Percentiles rank a stretch among this genome's conserved stretches.
These are phyloP conservation scores for Mortierella alpina DNA, from an alignment of 192 early-diverging fungal genomes.

Conservation along the genomic window DNA sequence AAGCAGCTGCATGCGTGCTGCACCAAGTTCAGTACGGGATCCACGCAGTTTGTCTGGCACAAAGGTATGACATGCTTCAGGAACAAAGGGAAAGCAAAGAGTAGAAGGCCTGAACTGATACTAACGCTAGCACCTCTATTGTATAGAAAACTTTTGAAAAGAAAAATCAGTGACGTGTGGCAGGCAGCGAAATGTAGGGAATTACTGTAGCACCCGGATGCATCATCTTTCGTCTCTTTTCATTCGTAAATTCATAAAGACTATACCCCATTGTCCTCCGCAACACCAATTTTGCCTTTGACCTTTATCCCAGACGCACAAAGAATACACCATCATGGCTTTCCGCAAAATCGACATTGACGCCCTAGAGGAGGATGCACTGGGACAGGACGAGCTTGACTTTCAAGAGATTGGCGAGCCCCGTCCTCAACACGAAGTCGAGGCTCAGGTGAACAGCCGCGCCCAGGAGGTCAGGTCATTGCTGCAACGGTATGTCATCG, in stretches of 20 bases:
- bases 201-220: no score
- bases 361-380: constrained; percentile 53
- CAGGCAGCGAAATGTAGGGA: no score
- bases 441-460: constrained; percentile 65
- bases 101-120: not conserved
- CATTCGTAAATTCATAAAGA: no score
- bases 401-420: constrained; percentile 55
- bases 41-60: constrained; percentile 38
- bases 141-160: constrained; percentile 40
- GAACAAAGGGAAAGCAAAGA: constrained; percentile 1
- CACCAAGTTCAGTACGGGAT: constrained; percentile 40
- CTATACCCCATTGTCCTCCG: no score
- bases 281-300: not conserved
- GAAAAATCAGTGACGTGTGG: not conserved
- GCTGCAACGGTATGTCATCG: constrained; percentile 61
- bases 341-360: constrained; percentile 79
- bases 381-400: constrained; percentile 50
- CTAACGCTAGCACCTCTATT: not conserved
- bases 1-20: constrained; percentile 51
- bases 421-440: constrained; percentile 58
- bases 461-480: constrained; percentile 71
- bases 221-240: no score
- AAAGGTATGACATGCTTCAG: constrained; percentile 9
- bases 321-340: constrained; percentile 59
- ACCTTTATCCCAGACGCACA: not conserved